Conservation (phyloP, 495 filamentous ascomycete species). For the Talaromyces trachyspermus region DNA sequence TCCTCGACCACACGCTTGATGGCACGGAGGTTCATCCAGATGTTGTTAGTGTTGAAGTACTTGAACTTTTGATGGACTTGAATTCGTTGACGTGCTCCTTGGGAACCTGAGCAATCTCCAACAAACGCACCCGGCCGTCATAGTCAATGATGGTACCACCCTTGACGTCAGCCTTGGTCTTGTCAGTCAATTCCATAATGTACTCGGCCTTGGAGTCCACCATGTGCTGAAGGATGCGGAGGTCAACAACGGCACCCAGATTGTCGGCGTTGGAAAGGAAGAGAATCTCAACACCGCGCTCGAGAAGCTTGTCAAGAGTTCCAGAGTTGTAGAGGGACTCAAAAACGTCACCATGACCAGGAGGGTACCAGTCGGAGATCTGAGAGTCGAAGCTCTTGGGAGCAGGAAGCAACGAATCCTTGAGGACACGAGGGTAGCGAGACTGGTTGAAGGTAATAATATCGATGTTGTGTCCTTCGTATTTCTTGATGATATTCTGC, state of each 20-base stretch:
- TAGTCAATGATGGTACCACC: slow-evolving; percentile 99
- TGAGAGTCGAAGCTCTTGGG: slow-evolving; percentile 83
- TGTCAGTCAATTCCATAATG: slow-evolving; percentile 99
- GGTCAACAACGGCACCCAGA: slow-evolving; percentile 93
- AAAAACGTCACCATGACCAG: slow-evolving; percentile 98
- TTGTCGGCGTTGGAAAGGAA: slow-evolving; percentile 99
- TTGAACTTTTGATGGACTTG: slow-evolving; percentile 99
- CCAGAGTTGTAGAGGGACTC: slow-evolving; percentile 99
- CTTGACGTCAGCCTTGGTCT: slow-evolving; percentile 99
- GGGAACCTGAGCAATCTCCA: slow-evolving; percentile 99
- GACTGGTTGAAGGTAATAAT: slow-evolving; percentile 99
- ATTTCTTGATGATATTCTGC: slow-evolving; percentile 99
- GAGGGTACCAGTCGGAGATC: slow-evolving; percentile 97
- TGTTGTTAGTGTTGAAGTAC: slow-evolving; percentile 99
- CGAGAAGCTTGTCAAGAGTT: slow-evolving; percentile 90
- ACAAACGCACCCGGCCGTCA: slow-evolving; percentile 88
- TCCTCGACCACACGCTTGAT: slow-evolving; percentile 99
- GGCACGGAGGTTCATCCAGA: slow-evolving; percentile 97
- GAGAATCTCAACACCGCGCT: slow-evolving; percentile 91
- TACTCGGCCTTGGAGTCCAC: slow-evolving; percentile 91
- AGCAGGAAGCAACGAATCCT: slow-evolving; percentile 94
- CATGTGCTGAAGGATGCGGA: slow-evolving; percentile 98
- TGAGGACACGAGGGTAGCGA: slow-evolving; percentile 91
- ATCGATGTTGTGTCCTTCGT: slow-evolving; percentile 99
- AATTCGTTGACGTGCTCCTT: slow-evolving; percentile 99